Percentiles rank a stretch among this genome's conserved stretches.
phyloP scores from a whole-genome alignment of 2,329 filamentous ascomycete genomes.

The Bipolaris zeicola region DNA sequence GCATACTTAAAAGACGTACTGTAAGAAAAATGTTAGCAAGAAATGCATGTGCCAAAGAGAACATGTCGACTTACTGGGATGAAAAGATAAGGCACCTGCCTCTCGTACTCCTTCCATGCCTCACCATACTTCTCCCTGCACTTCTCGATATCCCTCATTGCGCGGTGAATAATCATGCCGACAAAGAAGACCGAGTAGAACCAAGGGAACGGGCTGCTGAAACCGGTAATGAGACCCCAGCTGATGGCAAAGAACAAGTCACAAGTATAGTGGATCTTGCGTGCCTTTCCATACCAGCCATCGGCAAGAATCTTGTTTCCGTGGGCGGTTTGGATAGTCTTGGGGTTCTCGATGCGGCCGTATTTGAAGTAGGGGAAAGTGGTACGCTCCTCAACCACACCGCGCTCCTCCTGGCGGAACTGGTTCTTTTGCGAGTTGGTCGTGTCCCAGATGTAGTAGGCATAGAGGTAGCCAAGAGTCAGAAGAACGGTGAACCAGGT shows the following conservation, averaged over 20 bases:
- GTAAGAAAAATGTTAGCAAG: neutral
- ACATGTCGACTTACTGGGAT: constrained; percentile 62
- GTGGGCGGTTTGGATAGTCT: constrained; percentile 72
- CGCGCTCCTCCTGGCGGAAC: constrained; percentile 80
- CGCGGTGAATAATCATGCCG: constrained; percentile 79
- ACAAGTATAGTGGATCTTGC: constrained; percentile 82
- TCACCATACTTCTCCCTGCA: constrained; percentile 81
- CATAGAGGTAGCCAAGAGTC: constrained; percentile 74
- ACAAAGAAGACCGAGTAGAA: constrained; percentile 86
- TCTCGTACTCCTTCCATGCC: constrained; percentile 81
- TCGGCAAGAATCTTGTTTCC: constrained; percentile 81
- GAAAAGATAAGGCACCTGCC: constrained; percentile 80
- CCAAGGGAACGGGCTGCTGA: constrained; percentile 83
- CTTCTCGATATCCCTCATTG: constrained; percentile 73
- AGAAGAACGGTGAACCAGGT: constrained; percentile 68
- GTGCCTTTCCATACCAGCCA: constrained; percentile 76
- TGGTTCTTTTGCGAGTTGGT: constrained; percentile 93
- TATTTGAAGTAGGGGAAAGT: constrained; percentile 92
- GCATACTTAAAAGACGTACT: constrained; percentile 9
- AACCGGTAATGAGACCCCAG: constrained; percentile 83
- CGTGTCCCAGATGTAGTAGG: constrained; percentile 93
- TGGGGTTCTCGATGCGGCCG: constrained; percentile 80
- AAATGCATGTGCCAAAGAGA: neutral
- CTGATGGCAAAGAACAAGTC: constrained; percentile 77
- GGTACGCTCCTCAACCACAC: constrained; percentile 69